Evolutionary conservation across 148 eudicot genomes (phyloP).

Genomic region (Rhododendron ferrugineum): DNA sequence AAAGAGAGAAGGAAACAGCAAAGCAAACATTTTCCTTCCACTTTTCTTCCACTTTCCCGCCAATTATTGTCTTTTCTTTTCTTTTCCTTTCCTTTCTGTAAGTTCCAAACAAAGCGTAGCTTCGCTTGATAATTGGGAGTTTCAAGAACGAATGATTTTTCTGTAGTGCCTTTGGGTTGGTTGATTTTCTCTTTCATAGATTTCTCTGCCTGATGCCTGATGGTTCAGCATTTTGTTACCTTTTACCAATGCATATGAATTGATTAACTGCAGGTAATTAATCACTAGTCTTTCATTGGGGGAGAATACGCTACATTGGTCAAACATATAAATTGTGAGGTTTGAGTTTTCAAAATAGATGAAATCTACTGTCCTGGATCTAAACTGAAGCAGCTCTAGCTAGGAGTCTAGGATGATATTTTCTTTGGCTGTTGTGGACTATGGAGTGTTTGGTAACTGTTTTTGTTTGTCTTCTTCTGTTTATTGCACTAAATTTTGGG

Average conservation of each 20-base stretch:
- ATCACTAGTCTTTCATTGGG: background rate
- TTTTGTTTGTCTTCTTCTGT: background rate
- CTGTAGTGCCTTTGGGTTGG: background rate
- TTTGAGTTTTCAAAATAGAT: background rate
- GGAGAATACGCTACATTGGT: background rate
- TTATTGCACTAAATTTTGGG: too few relatives aligned
- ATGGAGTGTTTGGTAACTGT: background rate
- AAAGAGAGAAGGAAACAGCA: background rate
- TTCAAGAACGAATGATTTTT: background rate
- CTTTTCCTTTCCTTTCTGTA: background rate
- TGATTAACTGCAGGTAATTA: background rate
- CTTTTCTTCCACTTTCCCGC: background rate
- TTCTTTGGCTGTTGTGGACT: background rate
- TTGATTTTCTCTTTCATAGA: background rate
- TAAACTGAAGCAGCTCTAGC: background rate
- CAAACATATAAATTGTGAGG: background rate
- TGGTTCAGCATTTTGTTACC: background rate
- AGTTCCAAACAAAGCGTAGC: background rate
- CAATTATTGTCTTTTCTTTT: background rate
- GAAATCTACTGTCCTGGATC: background rate
- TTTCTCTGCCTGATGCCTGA: background rate
- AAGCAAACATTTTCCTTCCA: background rate
- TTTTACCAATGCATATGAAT: background rate
- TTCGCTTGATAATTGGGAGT: background rate
- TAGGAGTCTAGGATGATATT: background rate